These are phyloP conservation scores for Exophiala mesophila DNA, from an alignment of 2,329 filamentous ascomycete species.

Conservation along the genomic window DNA sequence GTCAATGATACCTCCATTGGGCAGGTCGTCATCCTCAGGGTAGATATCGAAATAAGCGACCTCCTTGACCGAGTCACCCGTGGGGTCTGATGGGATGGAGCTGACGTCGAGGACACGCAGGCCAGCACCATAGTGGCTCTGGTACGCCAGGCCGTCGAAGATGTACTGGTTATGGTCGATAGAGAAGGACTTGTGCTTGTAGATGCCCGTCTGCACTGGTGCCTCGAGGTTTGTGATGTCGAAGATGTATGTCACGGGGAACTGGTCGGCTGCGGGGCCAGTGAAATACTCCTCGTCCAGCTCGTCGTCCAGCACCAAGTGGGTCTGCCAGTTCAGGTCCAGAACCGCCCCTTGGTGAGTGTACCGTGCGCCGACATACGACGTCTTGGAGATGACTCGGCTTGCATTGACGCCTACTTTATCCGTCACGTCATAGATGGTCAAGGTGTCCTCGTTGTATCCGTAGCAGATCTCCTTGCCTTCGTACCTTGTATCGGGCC, in stretches of 20 bases:
- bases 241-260: slow-evolving; percentile 50
- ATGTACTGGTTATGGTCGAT: slow-evolving; percentile 51
- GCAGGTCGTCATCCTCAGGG: slow-evolving; percentile 46
- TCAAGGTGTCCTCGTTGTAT: slow-evolving; percentile 42
- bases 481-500: slow-evolving; percentile 45
- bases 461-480: slow-evolving; percentile 53
- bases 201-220: slow-evolving; percentile 42
- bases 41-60: slow-evolving; percentile 49
- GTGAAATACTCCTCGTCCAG: slow-evolving; percentile 45
- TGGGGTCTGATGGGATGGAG: slow-evolving; percentile 34
- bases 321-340: slow-evolving; percentile 42
- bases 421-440: slow-evolving; percentile 19
- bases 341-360: slow-evolving; percentile 56
- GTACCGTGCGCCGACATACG: slow-evolving; percentile 54
- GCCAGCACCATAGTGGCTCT: slow-evolving; percentile 50
- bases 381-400: slow-evolving; percentile 49
- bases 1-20: slow-evolving; percentile 9
- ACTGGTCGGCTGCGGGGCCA: slow-evolving; percentile 40
- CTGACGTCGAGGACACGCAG: slow-evolving; percentile 35
- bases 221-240: slow-evolving; percentile 43
- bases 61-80: slow-evolving; percentile 44
- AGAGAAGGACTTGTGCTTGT: slow-evolving; percentile 38
- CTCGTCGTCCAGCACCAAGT: slow-evolving; percentile 51
- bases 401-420: slow-evolving; percentile 25
- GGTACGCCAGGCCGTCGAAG: slow-evolving; percentile 42